Evolutionary conservation across 2,329 filamentous ascomycete species (phyloP).

Genomic region (Myriosclerotinia duriaeana): DNA sequence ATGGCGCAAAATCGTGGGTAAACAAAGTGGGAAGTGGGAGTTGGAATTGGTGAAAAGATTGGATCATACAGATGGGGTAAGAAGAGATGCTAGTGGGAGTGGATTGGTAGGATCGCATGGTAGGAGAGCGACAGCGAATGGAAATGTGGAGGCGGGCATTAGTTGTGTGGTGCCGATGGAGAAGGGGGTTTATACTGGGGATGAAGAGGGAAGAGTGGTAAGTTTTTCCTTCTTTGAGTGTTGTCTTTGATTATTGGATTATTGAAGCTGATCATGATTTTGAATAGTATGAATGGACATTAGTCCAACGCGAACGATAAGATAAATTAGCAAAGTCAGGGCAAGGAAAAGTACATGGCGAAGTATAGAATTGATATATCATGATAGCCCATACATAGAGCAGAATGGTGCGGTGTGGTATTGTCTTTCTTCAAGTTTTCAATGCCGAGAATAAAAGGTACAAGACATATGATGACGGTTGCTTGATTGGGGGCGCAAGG

Average conservation of each 20-base stretch:
- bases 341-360: neutral
- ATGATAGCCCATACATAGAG: conserved; percentile 11
- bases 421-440: neutral
- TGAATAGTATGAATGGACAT: conserved; percentile 41
- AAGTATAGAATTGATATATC: conserved; percentile 11
- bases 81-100: conserved; percentile 47
- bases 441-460: conserved; percentile 2
- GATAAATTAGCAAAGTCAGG: neutral
- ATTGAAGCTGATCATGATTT: conserved; percentile 21
- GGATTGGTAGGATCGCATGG: conserved; percentile 32
- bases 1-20: conserved; percentile 58
- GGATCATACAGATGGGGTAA: conserved; percentile 73
- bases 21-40: conserved; percentile 60
- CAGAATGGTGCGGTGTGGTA: neutral
- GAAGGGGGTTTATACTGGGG: conserved; percentile 84
- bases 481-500: conserved; percentile 5
- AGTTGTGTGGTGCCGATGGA: conserved; percentile 84
- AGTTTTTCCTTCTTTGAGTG: conserved; percentile 41
- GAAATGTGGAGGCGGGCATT: conserved; percentile 66
- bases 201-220: conserved; percentile 89
- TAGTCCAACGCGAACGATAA: conserved; percentile 52
- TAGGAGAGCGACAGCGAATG: conserved; percentile 19
- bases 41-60: conserved; percentile 78
- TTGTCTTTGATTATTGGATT: neutral
- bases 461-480: neutral